Base-by-base conservation (phyloP, 169 alveolate species). In the Cystoisospora suis region DNA sequence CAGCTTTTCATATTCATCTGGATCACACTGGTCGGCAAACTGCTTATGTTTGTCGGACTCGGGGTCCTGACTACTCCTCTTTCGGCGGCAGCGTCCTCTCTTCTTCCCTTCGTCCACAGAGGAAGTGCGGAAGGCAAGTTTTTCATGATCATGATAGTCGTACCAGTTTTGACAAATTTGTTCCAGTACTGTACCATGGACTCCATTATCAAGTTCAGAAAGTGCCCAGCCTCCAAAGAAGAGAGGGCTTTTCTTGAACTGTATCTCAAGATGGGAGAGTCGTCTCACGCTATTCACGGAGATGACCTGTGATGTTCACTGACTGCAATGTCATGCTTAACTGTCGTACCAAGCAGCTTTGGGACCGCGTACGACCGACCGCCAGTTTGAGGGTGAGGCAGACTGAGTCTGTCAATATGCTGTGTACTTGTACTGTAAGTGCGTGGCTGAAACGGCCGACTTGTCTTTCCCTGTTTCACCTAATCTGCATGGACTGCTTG, bases 1-100 rank as follows among this genome's bases (percentile, higher is more conserved):
- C 79, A 65, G 42, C 79, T 65, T 65, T 65, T 65, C 44, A 23
- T 65, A 23, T 65, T 65, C 79, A 65, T 65, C 5, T 65, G 79
- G 79, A 65, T 65, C 29, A 65, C 36, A 38, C 79, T 65, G 46
- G 79, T 65, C 12, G 79, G 79, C 36, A 65, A 65, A 29, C 36
- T 65, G 79, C 79, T 65, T 3, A 65, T 65, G 79, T 29, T 65
- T 44, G 29, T 65, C 36, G 42, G 29, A 4, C 79, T 65, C 79
- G 79, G 79, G 7, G 36, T 65, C 36, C 29, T 65, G 15, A 27
- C 79, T 0, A 65, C 29, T 40, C 79, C 79, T 65, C 79, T 65
- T 0, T 65, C 79, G 12, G 79, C 79, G 29, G 79, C 29, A 44
- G 79, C 79, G 42, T 65, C 29, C 79, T 0, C 79, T 6, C 27